These are phyloP conservation scores for Gracilariopsis chorda DNA, from an alignment of 23 red algal species.

Conservation along the genomic window DNA sequence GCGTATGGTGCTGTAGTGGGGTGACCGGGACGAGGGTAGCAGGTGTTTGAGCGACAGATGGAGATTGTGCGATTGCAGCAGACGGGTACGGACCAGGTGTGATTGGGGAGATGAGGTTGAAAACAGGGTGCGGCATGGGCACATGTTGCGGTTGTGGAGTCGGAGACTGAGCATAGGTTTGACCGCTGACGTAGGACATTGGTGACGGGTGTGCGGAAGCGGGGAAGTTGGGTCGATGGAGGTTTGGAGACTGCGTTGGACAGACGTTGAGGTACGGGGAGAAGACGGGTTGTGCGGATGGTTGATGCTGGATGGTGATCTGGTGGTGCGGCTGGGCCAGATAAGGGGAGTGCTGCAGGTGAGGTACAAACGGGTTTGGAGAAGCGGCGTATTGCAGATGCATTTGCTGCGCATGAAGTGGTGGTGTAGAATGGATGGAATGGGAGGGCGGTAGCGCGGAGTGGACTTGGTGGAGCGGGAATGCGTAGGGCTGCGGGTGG, in stretches of 20 bases:
- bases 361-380: neutral
- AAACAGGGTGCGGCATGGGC: neutral
- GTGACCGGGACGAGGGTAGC: neutral
- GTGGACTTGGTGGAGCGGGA: neutral
- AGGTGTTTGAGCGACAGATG: neutral
- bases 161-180: neutral
- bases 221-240: neutral
- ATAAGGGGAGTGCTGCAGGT: neutral
- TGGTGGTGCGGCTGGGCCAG: neutral
- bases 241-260: neutral
- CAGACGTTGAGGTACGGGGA: conserved; percentile 31
- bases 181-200: neutral
- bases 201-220: conserved; percentile 35
- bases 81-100: neutral
- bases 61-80: neutral
- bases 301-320: conserved; percentile 3
- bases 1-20: neutral
- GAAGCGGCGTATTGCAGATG: neutral
- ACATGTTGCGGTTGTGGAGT: conserved; percentile 5
- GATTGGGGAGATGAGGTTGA: conserved; percentile 33
- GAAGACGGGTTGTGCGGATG: neutral
- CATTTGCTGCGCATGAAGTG: neutral
- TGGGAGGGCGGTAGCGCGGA: neutral
- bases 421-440: neutral
- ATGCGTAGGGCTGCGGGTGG: neutral